Percentiles rank a stretch among this genome's conserved stretches.
Evolutionary conservation across 768 basidiomycete genomes (phyloP).

Genomic region (Serendipita vermifera): DNA sequence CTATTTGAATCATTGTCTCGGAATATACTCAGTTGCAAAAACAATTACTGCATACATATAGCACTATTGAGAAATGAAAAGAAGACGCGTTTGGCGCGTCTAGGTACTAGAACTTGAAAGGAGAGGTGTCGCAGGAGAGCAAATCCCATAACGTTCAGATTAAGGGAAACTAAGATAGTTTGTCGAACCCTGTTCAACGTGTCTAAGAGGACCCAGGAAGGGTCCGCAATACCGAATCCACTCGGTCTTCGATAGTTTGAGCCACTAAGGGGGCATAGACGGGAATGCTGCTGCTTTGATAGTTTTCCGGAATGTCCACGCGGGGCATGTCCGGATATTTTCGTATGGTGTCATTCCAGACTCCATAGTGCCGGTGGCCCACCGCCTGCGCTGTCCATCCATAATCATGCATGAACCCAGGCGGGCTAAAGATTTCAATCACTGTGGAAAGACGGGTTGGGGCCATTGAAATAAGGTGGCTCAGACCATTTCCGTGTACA

Average conservation of each 20-base stretch:
- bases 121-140: too few relatives aligned
- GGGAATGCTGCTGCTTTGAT: conserved; percentile 69
- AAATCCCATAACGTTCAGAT: too few relatives aligned
- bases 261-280: conserved; percentile 53
- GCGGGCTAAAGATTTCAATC: conserved; percentile 73
- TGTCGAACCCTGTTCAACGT: too few relatives aligned
- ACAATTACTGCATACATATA: too few relatives aligned
- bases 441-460: conserved; percentile 62
- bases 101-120: too few relatives aligned
- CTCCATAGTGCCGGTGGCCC: conserved; percentile 59
- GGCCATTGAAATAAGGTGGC: conserved; percentile 78
- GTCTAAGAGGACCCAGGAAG: too few relatives aligned
- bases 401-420: conserved; percentile 75
- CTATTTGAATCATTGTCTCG: too few relatives aligned
- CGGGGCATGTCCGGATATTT: conserved; percentile 24
- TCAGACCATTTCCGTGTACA: conserved; percentile 70
- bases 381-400: conserved; percentile 67
- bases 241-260: conserved; percentile 57
- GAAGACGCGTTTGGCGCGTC: too few relatives aligned
- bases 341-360: conserved; percentile 70
- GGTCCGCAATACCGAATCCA: conserved; percentile 27
- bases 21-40: too few relatives aligned
- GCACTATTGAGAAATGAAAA: too few relatives aligned
- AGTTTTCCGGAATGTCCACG: conserved; percentile 69
- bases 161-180: too few relatives aligned